phyloP scores from a whole-genome alignment of 345 rosid species.

The Sapria himalayana region DNA sequence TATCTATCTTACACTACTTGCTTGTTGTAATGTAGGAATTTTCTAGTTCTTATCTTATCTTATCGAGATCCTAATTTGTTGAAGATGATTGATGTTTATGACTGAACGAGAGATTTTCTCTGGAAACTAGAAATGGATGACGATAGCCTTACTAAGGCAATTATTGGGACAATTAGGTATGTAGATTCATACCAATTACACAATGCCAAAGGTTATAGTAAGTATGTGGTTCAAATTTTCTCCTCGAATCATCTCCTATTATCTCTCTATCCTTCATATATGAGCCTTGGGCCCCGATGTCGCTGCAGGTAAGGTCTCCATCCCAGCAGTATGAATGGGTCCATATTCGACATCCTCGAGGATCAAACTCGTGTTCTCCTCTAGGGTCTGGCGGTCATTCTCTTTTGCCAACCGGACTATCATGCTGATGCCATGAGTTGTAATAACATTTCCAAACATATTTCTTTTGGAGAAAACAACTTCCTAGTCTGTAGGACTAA shows the following conservation, averaged over 20 bases:
- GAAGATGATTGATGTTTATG: constrained; percentile 72
- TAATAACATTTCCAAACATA: too few relatives aligned
- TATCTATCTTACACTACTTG: constrained; percentile 4
- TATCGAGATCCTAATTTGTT: constrained; percentile 87
- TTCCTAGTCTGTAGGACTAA: too few relatives aligned
- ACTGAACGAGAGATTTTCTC: constrained; percentile 69
- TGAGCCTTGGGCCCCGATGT: background rate
- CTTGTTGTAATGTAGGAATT: constrained; percentile 27
- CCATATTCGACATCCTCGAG: background rate
- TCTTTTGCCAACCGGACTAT: too few relatives aligned
- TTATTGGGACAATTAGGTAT: constrained; percentile 88
- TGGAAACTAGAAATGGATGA: constrained; percentile 64
- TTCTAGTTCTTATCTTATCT: constrained; percentile 69
- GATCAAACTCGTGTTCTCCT: background rate
- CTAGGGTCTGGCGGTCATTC: background rate
- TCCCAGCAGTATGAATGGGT: background rate
- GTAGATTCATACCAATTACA: constrained; percentile 90
- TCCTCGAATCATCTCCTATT: background rate
- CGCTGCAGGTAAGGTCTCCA: too few relatives aligned
- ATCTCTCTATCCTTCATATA: background rate
- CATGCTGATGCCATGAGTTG: too few relatives aligned
- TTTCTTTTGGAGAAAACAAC: too few relatives aligned
- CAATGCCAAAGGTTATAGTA: constrained; percentile 95
- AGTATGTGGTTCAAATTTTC: constrained; percentile 22
- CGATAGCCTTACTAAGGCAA: constrained; percentile 73